Evolutionary conservation across 202 grass and related monocot genomes (phyloP).

Genomic region (Thinopyrum obtusiflorum): DNA sequence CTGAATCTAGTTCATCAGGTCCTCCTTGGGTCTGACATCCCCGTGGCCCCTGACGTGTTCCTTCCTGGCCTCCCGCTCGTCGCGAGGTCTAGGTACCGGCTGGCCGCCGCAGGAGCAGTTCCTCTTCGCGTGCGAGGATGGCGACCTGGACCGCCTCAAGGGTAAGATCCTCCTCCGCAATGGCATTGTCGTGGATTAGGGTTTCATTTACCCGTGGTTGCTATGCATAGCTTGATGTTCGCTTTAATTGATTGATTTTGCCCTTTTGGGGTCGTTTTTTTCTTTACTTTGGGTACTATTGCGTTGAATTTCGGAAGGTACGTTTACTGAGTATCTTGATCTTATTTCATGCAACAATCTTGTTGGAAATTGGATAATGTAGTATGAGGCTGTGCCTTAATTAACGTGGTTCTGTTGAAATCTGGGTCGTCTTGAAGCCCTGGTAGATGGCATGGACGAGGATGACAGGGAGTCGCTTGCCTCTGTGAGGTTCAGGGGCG

Average conservation of each 20-base stretch:
- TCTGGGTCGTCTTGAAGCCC: background rate
- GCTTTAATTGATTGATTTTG: background rate
- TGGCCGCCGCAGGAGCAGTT: constrained; percentile 22
- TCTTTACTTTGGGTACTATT: background rate
- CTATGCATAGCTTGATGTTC: background rate
- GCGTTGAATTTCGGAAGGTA: background rate
- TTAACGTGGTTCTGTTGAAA: background rate
- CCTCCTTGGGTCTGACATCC: no score
- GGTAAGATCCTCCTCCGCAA: background rate
- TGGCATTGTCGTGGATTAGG: background rate
- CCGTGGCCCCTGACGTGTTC: no score
- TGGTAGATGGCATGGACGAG: constrained; percentile 27
- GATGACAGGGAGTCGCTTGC: constrained; percentile 23
- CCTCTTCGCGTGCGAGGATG: background rate
- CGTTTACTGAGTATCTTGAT: background rate
- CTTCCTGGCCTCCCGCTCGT: background rate
- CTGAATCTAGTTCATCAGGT: no score
- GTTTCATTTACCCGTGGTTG: background rate
- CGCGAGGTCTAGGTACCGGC: background rate
- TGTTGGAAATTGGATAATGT: background rate
- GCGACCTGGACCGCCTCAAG: constrained; percentile 24
- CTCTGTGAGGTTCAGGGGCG: background rate
- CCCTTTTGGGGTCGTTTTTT: no score
- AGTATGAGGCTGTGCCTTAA: background rate
- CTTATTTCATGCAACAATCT: background rate